phyloP scores from a whole-genome alignment of 768 basidiomycete genomes.

The Austroboletus eburneus region DNA sequence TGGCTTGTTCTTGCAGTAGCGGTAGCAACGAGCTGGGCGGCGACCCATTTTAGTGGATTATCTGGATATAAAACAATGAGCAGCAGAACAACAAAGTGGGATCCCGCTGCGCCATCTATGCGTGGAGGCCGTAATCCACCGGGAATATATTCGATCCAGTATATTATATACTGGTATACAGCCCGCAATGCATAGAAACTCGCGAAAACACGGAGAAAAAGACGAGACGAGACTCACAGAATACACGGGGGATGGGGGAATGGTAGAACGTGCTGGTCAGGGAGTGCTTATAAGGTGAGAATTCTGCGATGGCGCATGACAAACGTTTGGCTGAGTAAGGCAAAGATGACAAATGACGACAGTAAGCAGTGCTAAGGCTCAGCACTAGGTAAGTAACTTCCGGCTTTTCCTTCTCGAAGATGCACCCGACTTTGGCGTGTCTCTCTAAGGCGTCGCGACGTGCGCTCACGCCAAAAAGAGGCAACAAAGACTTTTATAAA shows the following conservation, averaged over 20 bases:
- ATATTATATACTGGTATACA: background rate
- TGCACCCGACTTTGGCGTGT: constrained; percentile 66
- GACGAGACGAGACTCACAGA: constrained; percentile 15
- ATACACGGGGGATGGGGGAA: constrained; percentile 13
- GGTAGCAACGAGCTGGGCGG: constrained; percentile 96
- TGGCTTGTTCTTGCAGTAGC: constrained; percentile 99
- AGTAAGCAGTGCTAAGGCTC: too few species aligned
- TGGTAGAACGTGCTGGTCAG: background rate
- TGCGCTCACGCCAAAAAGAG: constrained; percentile 62
- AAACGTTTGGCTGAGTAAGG: constrained; percentile 22
- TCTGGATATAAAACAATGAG: constrained; percentile 14
- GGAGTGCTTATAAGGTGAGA: constrained; percentile 23
- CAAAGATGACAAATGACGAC: constrained; percentile 36
- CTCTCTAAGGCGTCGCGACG: constrained; percentile 82
- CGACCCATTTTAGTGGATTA: constrained; percentile 68
- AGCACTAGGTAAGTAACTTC: too few species aligned
- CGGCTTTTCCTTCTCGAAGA: too few species aligned
- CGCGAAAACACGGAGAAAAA: background rate
- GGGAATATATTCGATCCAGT: constrained; percentile 12
- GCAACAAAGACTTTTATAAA: constrained; percentile 60
- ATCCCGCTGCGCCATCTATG: background rate
- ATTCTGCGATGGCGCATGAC: constrained; percentile 11
- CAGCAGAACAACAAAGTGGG: background rate
- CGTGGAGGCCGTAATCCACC: constrained; percentile 8
- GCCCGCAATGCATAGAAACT: background rate